Evolutionary conservation across 352 stramenopile genomes (phyloP).

Genomic region (Phytophthora sansomeana): DNA sequence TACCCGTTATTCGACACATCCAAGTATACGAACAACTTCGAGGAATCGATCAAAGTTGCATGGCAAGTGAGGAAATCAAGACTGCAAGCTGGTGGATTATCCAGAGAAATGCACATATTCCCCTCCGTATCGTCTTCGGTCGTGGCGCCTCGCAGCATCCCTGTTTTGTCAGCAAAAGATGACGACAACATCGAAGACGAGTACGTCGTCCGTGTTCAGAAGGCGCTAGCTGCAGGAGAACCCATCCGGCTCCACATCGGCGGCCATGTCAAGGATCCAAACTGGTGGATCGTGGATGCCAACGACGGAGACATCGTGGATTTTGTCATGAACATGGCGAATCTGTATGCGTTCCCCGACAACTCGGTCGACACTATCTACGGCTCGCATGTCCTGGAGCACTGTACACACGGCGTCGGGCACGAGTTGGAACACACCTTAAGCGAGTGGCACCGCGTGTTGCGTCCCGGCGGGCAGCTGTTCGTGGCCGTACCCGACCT

Average conservation of each 20-base stretch:
- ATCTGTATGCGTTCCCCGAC: constrained; percentile 72
- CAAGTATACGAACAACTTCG: constrained; percentile 62
- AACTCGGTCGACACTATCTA: constrained; percentile 71
- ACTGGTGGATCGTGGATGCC: constrained; percentile 81
- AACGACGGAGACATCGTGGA: constrained; percentile 60
- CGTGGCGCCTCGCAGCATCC: constrained; percentile 41
- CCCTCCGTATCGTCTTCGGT: constrained; percentile 22
- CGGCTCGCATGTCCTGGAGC: constrained; percentile 80
- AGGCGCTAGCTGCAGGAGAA: constrained; percentile 34
- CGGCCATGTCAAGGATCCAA: constrained; percentile 44
- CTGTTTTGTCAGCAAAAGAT: constrained; percentile 44
- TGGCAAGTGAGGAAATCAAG: constrained; percentile 53
- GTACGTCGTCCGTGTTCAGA: constrained; percentile 46
- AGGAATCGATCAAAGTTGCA: constrained; percentile 46
- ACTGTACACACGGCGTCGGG: constrained; percentile 66
- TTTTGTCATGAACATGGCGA: constrained; percentile 70
- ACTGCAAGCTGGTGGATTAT: constrained; percentile 3
- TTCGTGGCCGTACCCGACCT: constrained; percentile 77
- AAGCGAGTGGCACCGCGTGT: constrained; percentile 75
- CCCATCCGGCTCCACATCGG: constrained; percentile 73
- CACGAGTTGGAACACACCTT: constrained; percentile 59
- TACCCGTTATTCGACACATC: constrained; percentile 77
- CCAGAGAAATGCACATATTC: constrained; percentile 57
- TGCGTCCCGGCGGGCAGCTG: constrained; percentile 63
- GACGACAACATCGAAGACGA: constrained; percentile 46